phyloP scores from a whole-genome alignment of 345 rosid genomes.

The Euphorbia tirucalli region DNA sequence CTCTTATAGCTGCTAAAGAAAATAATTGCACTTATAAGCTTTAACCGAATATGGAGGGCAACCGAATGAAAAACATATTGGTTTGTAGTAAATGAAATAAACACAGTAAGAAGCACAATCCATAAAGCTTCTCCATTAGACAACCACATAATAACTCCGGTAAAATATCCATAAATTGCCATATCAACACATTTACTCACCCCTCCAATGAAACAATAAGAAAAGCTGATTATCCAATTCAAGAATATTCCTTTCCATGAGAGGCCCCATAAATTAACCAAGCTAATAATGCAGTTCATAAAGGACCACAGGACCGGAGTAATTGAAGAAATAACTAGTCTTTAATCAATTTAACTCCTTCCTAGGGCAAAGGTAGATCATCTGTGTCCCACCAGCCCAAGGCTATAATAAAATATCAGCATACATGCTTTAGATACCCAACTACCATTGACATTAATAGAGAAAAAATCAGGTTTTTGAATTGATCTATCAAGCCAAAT shows the following conservation, averaged over 20 bases:
- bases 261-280: not conserved
- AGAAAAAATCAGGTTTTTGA: not conserved
- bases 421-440: not conserved
- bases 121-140: not conserved
- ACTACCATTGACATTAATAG: not conserved
- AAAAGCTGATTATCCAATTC: not conserved
- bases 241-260: not conserved
- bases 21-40: not conserved
- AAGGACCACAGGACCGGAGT: not conserved
- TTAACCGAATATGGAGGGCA: not conserved
- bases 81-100: not conserved
- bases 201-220: not conserved
- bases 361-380: not conserved
- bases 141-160: not conserved
- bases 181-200: too few relatives aligned
- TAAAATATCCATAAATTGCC: not conserved
- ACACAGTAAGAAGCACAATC: too few relatives aligned
- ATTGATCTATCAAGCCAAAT: not conserved
- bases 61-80: not conserved
- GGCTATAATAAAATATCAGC: too few relatives aligned
- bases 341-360: not conserved
- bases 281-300: not conserved
- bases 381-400: too few relatives aligned
- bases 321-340: not conserved
- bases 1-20: not conserved